A percentile compares a stretch with the other conserved stretches of the same genome.
These are phyloP conservation scores for Collybia mongolica DNA, from an alignment of 768 basidiomycete species.

Conservation along the genomic window DNA sequence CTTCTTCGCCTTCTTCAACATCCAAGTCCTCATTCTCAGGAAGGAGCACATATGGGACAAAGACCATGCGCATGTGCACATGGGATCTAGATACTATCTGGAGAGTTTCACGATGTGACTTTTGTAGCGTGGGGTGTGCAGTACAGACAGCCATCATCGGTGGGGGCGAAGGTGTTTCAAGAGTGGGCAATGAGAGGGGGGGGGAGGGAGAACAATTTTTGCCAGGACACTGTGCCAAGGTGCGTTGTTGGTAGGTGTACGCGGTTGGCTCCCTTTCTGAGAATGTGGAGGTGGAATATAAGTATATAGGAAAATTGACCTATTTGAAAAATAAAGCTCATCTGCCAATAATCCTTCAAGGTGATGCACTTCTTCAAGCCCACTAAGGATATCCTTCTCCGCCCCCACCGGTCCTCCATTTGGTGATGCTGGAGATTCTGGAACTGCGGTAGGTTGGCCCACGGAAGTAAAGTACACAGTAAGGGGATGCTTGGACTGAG, in stretches of 20 bases:
- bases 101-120: conserved; percentile 81
- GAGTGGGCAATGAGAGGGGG: conserved; percentile 42
- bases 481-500: conserved; percentile 43
- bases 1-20: conserved; percentile 42
- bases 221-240: conserved; percentile 66
- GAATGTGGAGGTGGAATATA: conserved; percentile 33
- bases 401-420: conserved; percentile 26
- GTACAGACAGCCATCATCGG: conserved; percentile 46
- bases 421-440: conserved; percentile 30
- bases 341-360: conserved; percentile 65
- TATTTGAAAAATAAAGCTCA: conserved; percentile 19
- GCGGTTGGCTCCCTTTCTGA: conserved; percentile 20
- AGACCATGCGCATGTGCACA: conserved; percentile 93
- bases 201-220: conserved; percentile 63
- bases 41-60: conserved; percentile 81
- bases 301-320: too few relatives aligned
- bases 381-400: conserved; percentile 39
- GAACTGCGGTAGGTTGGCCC: conserved; percentile 33
- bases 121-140: conserved; percentile 71
- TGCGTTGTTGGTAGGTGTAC: conserved; percentile 67
- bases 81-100: conserved; percentile 79
- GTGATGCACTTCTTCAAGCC: conserved; percentile 54
- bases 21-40: conserved; percentile 37
- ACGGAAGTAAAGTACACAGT: conserved; percentile 34
- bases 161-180: conserved; percentile 44